Evolutionary conservation across 169 alveolate species (phyloP), one percentile per base, ranked within the genome.

Genomic region (Cryptosporidium viatorum): DNA sequence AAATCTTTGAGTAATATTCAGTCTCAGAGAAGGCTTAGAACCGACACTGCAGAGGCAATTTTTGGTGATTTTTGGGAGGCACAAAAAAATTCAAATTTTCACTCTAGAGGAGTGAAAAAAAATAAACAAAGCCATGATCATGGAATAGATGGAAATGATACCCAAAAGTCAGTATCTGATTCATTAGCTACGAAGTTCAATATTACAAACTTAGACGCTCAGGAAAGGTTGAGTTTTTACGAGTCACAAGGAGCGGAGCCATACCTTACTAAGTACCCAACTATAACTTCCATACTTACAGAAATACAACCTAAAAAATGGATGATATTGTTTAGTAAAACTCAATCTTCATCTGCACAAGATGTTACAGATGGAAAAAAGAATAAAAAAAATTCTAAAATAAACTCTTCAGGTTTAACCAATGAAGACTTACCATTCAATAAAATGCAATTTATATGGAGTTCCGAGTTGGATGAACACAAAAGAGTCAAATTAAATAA

Each of bases 51-150:
- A 43, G 89, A 67, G 48, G 75, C 89, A 8, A 37, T 80, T 8
- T 80, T 80, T 80, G 75, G 52, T 3, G 45, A 43, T 62, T 80
- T 45, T 80, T 80, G 89, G 89, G 75, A 59, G 14, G 68, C 89
- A 37, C 75, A 80, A 39, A 23, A 62, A 35, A 23, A 65, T 80
- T 80, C 75, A 45, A 21, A 59, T 37, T 80, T 62, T 62, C 71
- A 50, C 21, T 80, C 75, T 8, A 80, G 68, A 29, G 16, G n/a
- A 29, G 8, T 48, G 41, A 80, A 67, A 10, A 80, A 62, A 29
- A 80, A 26, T 9, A 21, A 39, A 62, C 29, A 59, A 29, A 12
- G n/a, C 26, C 10, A 45, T 16, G 26, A 39, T 2, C 4, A 45
- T 26, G 84, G 9, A 10, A 3, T 45, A 4, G 59, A 43, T 29